Conservation (phyloP, 805 yeast species). For the Candida ulmi region DNA sequence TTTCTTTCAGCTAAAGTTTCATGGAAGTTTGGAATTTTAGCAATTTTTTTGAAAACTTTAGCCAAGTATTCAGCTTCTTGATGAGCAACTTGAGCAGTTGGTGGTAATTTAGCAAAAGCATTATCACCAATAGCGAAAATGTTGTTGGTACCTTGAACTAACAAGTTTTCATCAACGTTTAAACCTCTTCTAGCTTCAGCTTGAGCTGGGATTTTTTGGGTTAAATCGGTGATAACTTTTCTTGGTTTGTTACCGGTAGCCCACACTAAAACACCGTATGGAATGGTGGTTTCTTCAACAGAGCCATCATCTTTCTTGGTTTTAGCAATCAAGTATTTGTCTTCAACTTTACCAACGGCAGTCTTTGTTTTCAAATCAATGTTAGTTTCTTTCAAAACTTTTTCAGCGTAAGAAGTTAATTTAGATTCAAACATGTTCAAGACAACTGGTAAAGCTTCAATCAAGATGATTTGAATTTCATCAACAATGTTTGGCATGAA, state of each 20-base stretch:
- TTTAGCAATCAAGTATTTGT: conserved; percentile 62
- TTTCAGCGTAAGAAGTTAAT: conserved; percentile 38
- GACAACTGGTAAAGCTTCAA: conserved; percentile 89
- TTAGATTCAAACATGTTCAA: conserved; percentile 47
- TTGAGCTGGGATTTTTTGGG: conserved; percentile 71
- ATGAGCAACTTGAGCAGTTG: conserved; percentile 96
- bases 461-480: conserved; percentile 79
- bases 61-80: conserved; percentile 87
- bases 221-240: conserved; percentile 59
- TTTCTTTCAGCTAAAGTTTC: conserved; percentile 28
- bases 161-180: conserved; percentile 69
- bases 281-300: conserved; percentile 50
- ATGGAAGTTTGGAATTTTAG: conserved; percentile 33
- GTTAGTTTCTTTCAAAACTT: conserved; percentile 39
- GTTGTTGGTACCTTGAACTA: conserved; percentile 76
- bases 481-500: conserved; percentile 83
- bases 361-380: conserved; percentile 79
- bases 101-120: conserved; percentile 83
- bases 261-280: conserved; percentile 93
- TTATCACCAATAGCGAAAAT: conserved; percentile 92
- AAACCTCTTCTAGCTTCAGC: conserved; percentile 82
- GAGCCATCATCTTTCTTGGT: conserved; percentile 70
- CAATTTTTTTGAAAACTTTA: conserved; percentile 56
- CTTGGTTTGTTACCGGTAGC: conserved; percentile 95
- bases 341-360: conserved; percentile 84